Evolutionary conservation across 148 eudicot genomes (phyloP).

Genomic region (Persicaria maculosa): DNA sequence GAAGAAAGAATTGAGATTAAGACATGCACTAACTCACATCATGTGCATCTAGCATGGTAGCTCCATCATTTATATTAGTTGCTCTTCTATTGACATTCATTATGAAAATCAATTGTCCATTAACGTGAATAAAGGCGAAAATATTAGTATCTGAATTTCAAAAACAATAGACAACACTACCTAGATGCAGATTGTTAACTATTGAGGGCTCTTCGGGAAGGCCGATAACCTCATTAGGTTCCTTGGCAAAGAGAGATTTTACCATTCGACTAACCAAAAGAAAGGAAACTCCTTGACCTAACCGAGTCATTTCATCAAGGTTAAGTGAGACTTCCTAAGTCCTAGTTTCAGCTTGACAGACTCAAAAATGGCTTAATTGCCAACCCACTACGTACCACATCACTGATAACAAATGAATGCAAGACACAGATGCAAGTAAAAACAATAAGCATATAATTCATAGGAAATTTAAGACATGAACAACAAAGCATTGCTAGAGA

Average conservation of each 20-base stretch:
- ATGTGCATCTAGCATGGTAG: neutral
- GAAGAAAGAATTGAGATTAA: neutral
- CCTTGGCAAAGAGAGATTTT: no score
- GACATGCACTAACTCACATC: neutral
- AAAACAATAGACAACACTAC: neutral
- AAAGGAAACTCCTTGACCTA: no score
- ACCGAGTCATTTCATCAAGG: no score
- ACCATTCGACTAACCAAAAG: no score
- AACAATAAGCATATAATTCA: neutral
- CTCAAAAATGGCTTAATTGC: no score
- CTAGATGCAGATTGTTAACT: neutral
- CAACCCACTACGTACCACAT: no score
- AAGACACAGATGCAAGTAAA: neutral
- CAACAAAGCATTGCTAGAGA: neutral
- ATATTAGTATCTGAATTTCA: no score
- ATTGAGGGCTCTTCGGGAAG: no score
- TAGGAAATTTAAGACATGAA: neutral
- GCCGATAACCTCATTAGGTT: no score
- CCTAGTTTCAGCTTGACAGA: no score
- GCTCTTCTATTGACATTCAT: neutral
- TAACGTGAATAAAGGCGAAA: neutral
- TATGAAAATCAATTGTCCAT: neutral
- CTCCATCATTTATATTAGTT: neutral
- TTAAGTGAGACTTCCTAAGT: neutral
- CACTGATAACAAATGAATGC: no score